A percentile compares a stretch with the other conserved stretches of the same genome.
Conservation (phyloP, 805 yeast genomes). For the Nakazawaea populi region DNA sequence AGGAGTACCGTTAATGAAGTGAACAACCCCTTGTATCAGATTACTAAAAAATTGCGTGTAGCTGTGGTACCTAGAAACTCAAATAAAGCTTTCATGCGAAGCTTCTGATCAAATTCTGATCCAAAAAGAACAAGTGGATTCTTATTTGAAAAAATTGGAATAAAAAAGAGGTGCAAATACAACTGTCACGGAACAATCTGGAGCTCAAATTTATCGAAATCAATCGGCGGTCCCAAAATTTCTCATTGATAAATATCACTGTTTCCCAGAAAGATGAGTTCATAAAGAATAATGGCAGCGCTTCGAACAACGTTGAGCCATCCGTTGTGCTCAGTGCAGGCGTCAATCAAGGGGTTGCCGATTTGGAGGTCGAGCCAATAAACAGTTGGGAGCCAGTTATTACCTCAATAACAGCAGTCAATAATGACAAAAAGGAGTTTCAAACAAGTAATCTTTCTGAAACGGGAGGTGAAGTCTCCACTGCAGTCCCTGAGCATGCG, state of each 20-base stretch:
- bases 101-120: background rate
- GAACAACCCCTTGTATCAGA: no score
- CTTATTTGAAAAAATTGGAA: background rate
- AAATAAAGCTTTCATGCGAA: background rate
- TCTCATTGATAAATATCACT: background rate
- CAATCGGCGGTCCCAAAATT: background rate
- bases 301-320: conserved; percentile 14
- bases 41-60: background rate
- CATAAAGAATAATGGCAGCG: conserved; percentile 11
- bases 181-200: background rate
- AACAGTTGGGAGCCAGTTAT: no score
- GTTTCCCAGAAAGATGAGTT: conserved; percentile 1
- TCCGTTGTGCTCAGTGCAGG: background rate
- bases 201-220: conserved; percentile 1
- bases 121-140: background rate
- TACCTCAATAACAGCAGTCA: no score
- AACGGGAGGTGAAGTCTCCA: no score
- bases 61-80: background rate
- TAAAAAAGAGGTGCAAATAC: background rate
- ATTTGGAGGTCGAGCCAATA: no score
- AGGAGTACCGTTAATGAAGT: background rate
- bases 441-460: no score
- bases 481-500: no score
- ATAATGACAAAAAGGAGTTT: no score
- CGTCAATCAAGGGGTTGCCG: no score